Evolutionary conservation across 192 early-diverging fungal species (phyloP).

Genomic region (Coemansia sp.): DNA sequence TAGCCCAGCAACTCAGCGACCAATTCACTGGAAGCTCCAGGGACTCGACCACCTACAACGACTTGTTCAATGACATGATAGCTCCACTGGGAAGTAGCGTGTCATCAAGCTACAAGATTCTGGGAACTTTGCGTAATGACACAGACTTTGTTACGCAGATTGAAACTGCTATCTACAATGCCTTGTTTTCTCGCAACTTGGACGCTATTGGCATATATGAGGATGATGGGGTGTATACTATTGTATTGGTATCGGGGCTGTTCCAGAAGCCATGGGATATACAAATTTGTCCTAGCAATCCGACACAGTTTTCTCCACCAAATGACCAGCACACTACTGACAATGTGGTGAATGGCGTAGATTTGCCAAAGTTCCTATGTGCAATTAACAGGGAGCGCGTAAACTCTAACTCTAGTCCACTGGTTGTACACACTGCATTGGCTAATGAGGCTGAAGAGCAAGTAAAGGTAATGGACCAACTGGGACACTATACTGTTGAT

Average conservation of each 20-base stretch:
- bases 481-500: slow-evolving; percentile 44
- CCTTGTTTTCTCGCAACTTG: slow-evolving; percentile 42
- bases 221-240: slow-evolving; percentile 33
- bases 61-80: slow-evolving; percentile 13
- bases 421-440: slow-evolving; percentile 36
- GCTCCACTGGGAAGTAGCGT: slow-evolving; percentile 32
- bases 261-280: slow-evolving; percentile 11
- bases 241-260: slow-evolving; percentile 39
- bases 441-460: slow-evolving; percentile 39
- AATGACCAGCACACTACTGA: background rate
- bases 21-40: slow-evolving; percentile 12
- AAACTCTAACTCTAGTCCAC: background rate
- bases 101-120: slow-evolving; percentile 41
- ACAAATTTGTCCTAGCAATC: slow-evolving; percentile 18
- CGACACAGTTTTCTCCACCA: slow-evolving; percentile 12
- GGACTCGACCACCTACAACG: slow-evolving; percentile 15
- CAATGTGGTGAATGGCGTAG: slow-evolving; percentile 28
- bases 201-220: slow-evolving; percentile 44
- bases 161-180: slow-evolving; percentile 22
- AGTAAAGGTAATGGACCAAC: slow-evolving; percentile 33
- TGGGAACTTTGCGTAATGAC: slow-evolving; percentile 28
- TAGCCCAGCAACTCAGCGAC: slow-evolving; percentile 23
- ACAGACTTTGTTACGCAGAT: slow-evolving; percentile 14
- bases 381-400: slow-evolving; percentile 28
- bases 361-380: slow-evolving; percentile 44